Conservation (phyloP, 2,329 filamentous ascomycete genomes). For the Colletotrichum sidae region DNA sequence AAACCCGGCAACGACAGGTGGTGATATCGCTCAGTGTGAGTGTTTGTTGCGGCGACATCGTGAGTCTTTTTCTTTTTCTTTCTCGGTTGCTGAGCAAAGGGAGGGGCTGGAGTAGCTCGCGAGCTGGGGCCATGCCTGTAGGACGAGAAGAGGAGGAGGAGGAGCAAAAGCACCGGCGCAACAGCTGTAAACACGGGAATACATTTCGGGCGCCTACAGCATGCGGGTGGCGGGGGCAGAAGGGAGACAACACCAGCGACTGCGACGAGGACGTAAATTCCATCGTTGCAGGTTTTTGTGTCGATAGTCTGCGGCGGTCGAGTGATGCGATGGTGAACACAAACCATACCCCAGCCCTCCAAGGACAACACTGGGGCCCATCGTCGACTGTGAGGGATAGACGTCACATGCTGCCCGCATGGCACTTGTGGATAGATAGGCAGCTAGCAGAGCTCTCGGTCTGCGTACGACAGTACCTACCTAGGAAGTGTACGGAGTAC, state of each 20-base stretch:
- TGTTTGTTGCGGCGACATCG: conserved; percentile 15
- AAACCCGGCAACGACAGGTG: conserved; percentile 5
- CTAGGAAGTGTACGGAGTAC: too few species aligned
- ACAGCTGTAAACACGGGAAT: too few species aligned
- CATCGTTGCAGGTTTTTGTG: conserved; percentile 27
- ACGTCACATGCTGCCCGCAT: conserved; percentile 35
- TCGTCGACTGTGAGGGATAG: conserved; percentile 11
- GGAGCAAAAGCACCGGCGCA: too few species aligned
- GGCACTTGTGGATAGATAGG: neutral
- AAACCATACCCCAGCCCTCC: neutral
- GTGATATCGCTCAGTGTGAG: neutral
- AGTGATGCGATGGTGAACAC: conserved; percentile 29
- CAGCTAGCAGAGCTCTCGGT: too few species aligned
- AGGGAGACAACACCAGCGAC: neutral
- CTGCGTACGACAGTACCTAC: too few species aligned
- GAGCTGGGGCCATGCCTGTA: conserved; percentile 26
- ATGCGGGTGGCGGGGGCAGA: neutral
- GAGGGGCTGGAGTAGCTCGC: conserved; percentile 18
- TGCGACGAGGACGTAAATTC: conserved; percentile 16
- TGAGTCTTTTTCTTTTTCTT: neutral
- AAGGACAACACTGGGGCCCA: neutral
- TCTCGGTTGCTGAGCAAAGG: conserved; percentile 20
- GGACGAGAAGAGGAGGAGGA: neutral
- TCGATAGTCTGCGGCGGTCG: neutral
- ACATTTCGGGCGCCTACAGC: neutral